These are phyloP conservation scores for Epichloe gansuensis DNA, from an alignment of 2,329 filamentous ascomycete species.

Conservation along the genomic window DNA sequence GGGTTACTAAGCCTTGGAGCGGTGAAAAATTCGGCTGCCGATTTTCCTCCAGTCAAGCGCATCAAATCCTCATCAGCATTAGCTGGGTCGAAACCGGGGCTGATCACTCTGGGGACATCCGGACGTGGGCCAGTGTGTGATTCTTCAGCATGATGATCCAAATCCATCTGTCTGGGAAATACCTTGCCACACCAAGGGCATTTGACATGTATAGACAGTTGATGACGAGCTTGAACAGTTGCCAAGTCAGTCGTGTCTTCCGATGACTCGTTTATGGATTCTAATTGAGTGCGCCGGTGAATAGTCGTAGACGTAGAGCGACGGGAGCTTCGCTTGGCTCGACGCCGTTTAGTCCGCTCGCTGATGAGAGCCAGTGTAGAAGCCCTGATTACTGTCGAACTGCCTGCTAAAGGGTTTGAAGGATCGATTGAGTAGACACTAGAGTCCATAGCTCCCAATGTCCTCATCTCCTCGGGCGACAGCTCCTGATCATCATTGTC, in stretches of 20 bases:
- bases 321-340: background rate
- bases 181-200: background rate
- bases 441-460: background rate
- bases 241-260: background rate
- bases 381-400: background rate
- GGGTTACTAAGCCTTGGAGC: background rate
- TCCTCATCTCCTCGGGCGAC: background rate
- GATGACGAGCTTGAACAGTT: background rate
- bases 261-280: slow-evolving; percentile 4
- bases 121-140: background rate
- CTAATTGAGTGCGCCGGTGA: background rate
- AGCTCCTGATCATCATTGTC: background rate
- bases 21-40: background rate
- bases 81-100: background rate
- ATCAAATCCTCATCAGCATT: background rate
- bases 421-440: background rate
- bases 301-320: background rate
- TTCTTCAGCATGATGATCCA: background rate
- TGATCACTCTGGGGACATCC: background rate
- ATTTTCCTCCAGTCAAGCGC: background rate
- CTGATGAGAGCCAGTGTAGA: background rate
- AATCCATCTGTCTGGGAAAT: background rate
- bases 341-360: background rate
- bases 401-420: background rate
- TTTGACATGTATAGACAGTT: background rate